These are phyloP conservation scores for Beauveria caledonica DNA, from an alignment of 2,329 filamentous ascomycete species.

Conservation along the genomic window DNA sequence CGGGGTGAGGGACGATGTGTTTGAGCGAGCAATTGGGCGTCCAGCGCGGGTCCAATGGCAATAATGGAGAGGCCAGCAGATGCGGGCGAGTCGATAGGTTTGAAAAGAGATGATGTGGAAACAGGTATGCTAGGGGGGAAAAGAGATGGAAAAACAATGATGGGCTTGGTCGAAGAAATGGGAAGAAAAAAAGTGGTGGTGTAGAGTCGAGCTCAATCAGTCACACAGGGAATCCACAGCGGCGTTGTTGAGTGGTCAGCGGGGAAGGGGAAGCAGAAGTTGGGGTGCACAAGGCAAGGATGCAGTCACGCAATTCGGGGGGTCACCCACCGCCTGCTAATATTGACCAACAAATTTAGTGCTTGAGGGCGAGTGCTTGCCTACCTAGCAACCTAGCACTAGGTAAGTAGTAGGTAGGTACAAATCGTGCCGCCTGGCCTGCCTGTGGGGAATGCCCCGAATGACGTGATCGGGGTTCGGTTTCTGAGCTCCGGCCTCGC, in stretches of 20 bases:
- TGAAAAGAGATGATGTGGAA: background rate
- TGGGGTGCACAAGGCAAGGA: background rate
- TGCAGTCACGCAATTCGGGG: conserved; percentile 7
- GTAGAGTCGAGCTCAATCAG: background rate
- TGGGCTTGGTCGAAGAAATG: background rate
- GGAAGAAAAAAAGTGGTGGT: background rate
- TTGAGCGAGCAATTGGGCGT: background rate
- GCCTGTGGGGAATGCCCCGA: background rate
- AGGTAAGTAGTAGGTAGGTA: too few species aligned
- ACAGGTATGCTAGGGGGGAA: background rate
- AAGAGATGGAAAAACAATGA: background rate
- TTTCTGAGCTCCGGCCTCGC: conserved; percentile 9
- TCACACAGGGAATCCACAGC: conserved; percentile 1
- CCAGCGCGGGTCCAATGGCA: conserved; percentile 4
- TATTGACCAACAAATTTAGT: too few species aligned
- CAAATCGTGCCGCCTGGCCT: too few species aligned
- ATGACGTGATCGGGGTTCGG: conserved; percentile 11
- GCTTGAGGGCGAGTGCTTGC: too few species aligned
- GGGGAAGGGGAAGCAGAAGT: too few species aligned
- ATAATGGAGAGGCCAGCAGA: background rate
- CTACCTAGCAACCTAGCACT: too few species aligned
- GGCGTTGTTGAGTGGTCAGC: background rate
- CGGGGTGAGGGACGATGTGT: background rate
- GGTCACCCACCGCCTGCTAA: too few species aligned
- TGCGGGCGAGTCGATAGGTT: background rate